Conservation (phyloP, 140 eudicot genomes). For the Stevia rebaudiana region DNA sequence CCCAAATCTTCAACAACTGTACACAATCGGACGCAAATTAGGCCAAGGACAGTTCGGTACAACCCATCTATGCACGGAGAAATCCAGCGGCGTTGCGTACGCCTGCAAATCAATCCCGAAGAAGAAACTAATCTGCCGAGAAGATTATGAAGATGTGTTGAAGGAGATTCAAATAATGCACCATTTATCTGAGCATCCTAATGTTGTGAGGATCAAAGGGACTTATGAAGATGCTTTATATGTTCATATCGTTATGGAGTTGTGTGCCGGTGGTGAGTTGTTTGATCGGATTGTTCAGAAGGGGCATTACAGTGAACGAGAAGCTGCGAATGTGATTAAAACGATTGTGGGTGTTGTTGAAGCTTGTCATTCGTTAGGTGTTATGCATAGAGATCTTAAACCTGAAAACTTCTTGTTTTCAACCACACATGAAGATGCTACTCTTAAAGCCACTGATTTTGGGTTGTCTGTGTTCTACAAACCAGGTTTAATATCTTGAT, state of each 20-base stretch:
- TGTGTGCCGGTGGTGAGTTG: conserved; percentile 84
- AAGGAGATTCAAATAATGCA: conserved; percentile 52
- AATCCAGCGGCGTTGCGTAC: conserved; percentile 41
- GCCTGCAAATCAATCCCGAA: conserved; percentile 83
- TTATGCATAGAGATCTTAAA: conserved; percentile 76
- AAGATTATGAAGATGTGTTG: conserved; percentile 77
- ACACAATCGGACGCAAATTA: conserved; percentile 57
- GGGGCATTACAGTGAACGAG: conserved; percentile 80
- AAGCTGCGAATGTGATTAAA: conserved; percentile 64
- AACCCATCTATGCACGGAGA: conserved; percentile 72
- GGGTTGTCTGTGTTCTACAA: conserved; percentile 68
- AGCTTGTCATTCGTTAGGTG: conserved; percentile 77
- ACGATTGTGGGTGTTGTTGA: conserved; percentile 77
- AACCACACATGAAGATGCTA: conserved; percentile 54
- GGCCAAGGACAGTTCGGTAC: conserved; percentile 90
- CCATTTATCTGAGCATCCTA: conserved; percentile 18
- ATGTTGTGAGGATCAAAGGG: conserved; percentile 58
- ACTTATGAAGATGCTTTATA: conserved; percentile 59
- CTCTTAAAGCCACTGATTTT: conserved; percentile 68
- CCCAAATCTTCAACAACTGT: conserved; percentile 47
- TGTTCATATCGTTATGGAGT: conserved; percentile 80
- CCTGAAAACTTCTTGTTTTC: conserved; percentile 80
- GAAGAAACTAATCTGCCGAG: conserved; percentile 63
- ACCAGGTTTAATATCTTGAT: conserved; percentile 42
- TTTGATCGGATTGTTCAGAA: conserved; percentile 72